phyloP scores from a whole-genome alignment of 345 rosid species.

The Populus tremula region DNA sequence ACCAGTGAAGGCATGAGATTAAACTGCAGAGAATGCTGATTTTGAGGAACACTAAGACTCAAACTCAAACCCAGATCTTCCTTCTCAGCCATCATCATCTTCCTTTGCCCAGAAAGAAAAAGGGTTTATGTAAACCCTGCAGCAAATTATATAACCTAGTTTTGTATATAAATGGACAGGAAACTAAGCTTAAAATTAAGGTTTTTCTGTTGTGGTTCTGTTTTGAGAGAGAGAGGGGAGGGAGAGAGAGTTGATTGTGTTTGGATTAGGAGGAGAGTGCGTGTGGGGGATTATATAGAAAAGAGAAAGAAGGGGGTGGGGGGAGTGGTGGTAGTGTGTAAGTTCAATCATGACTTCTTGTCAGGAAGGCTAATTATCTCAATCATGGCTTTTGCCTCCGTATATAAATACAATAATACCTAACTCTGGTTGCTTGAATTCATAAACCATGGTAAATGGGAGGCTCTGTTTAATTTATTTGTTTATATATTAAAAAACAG shows the following conservation, averaged over 20 bases:
- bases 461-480: too few species aligned
- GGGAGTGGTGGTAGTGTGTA: conserved; percentile 22
- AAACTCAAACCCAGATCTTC: conserved; percentile 84
- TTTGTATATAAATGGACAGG: neutral
- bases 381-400: conserved; percentile 49
- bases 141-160: neutral
- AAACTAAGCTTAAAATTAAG: neutral
- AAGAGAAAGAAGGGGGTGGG: neutral
- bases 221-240: neutral
- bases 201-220: neutral
- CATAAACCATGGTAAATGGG: too few species aligned
- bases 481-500: too few species aligned
- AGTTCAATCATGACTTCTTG: conserved; percentile 56
- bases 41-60: conserved; percentile 60
- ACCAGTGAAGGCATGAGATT: conserved; percentile 47
- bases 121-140: neutral
- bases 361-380: conserved; percentile 55
- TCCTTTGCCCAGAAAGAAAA: neutral
- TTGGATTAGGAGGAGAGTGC: neutral
- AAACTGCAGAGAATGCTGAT: conserved; percentile 44
- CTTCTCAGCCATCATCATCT: conserved; percentile 54
- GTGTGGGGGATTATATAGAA: conserved; percentile 49
- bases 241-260: neutral
- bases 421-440: neutral
- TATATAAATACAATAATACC: conserved; percentile 14